These are phyloP conservation scores for Penicillium sp. DNA, from an alignment of 2,329 filamentous ascomycete species.

Conservation along the genomic window DNA sequence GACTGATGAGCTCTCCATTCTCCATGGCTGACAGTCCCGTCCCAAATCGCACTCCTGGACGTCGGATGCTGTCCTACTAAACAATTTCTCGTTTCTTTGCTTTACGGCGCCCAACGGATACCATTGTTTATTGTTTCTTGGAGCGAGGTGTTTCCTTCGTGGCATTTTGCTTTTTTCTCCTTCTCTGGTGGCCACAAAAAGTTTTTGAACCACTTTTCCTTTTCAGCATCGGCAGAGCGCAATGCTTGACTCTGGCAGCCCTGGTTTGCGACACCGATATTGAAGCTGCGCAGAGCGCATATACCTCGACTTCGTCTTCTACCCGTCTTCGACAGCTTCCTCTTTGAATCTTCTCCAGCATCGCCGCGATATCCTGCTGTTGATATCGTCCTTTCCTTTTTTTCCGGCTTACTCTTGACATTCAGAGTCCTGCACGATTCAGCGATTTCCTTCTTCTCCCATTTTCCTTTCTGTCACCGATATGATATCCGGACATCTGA, in stretches of 20 bases:
- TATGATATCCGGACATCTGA: slow-evolving; percentile 11
- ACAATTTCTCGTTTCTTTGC: slow-evolving; percentile 4
- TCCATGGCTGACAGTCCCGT: slow-evolving; percentile 29
- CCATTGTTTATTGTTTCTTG: slow-evolving; percentile 21
- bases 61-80: slow-evolving; percentile 47
- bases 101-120: slow-evolving; percentile 16
- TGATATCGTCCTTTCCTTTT: slow-evolving; percentile 17
- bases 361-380: slow-evolving; percentile 1
- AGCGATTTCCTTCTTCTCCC: slow-evolving; percentile 10
- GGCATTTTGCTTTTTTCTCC: slow-evolving; percentile 12
- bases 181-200: slow-evolving; percentile 8
- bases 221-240: slow-evolving; percentile 17
- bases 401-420: not conserved
- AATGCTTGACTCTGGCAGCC: slow-evolving; percentile 11
- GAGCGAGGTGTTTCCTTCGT: slow-evolving; percentile 26
- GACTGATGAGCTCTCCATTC: slow-evolving; percentile 38
- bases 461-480: not conserved
- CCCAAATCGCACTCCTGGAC: slow-evolving; percentile 39
- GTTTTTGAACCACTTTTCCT: slow-evolving; percentile 9
- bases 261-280: slow-evolving; percentile 7
- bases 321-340: slow-evolving; percentile 1
- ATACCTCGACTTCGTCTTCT: not conserved
- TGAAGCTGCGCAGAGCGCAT: slow-evolving; percentile 12
- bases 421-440: slow-evolving; percentile 13
- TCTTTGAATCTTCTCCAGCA: slow-evolving; percentile 4